Conservation (phyloP, 768 basidiomycete species). For the Xerocomellus amylosporus region DNA sequence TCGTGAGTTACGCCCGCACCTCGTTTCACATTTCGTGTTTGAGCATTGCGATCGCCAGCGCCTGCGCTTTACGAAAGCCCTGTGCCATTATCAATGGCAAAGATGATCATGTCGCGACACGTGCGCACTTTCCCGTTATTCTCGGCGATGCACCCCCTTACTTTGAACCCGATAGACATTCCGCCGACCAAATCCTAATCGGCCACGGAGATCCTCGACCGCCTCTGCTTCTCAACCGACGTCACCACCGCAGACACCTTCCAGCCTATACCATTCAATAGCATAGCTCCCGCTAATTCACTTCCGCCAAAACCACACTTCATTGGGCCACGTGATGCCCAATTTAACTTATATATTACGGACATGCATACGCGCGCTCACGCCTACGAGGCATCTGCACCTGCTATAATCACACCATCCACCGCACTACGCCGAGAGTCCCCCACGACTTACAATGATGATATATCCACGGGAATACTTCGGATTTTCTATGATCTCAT, state of each 20-base stretch:
- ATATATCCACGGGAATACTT: slow-evolving; percentile 26
- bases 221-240: slow-evolving; percentile 19
- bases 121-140: slow-evolving; percentile 29
- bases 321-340: slow-evolving; percentile 9
- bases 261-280: slow-evolving; percentile 34
- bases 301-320: slow-evolving; percentile 16
- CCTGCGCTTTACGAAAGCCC: slow-evolving; percentile 43
- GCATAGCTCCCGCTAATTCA: slow-evolving; percentile 27
- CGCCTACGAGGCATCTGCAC: slow-evolving; percentile 20
- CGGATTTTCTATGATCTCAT: slow-evolving; percentile 22
- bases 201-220: slow-evolving; percentile 23
- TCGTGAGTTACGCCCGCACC: slow-evolving; percentile 22
- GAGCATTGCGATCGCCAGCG: slow-evolving; percentile 26
- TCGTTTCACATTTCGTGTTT: background rate
- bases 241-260: slow-evolving; percentile 34
- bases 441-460: slow-evolving; percentile 25
- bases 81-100: slow-evolving; percentile 48
- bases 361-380: slow-evolving; percentile 21
- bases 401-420: slow-evolving; percentile 29
- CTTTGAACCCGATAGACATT: slow-evolving; percentile 26
- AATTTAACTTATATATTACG: slow-evolving; percentile 32
- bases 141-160: slow-evolving; percentile 2
- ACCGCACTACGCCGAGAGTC: slow-evolving; percentile 13
- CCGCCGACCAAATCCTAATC: slow-evolving; percentile 31
- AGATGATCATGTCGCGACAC: slow-evolving; percentile 53